These are phyloP conservation scores for Phytophthora uliginosa DNA, from an alignment of 352 stramenopile genomes.

Conservation along the genomic window DNA sequence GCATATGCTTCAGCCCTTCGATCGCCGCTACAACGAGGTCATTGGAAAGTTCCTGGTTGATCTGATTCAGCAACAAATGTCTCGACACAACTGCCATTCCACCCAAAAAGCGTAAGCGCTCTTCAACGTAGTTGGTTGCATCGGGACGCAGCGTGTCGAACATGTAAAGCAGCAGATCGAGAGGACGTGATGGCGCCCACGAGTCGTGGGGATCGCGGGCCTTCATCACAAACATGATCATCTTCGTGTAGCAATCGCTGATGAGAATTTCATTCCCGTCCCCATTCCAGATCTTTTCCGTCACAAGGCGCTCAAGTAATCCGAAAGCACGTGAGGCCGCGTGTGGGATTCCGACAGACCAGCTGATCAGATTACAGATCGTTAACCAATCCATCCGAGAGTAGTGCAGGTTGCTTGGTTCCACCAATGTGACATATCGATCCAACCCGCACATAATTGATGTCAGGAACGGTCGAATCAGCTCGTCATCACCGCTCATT, in stretches of 20 bases:
- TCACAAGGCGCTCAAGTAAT: constrained; percentile 72
- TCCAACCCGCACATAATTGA: constrained; percentile 65
- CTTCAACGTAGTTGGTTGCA: constrained; percentile 47
- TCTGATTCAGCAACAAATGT: constrained; percentile 47
- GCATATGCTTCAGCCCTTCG: constrained; percentile 67
- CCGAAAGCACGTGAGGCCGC: constrained; percentile 69
- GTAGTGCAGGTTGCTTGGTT: constrained; percentile 44
- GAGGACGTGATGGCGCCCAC: constrained; percentile 45
- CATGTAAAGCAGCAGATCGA: constrained; percentile 69
- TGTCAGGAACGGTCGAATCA: constrained; percentile 73
- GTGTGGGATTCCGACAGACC: constrained; percentile 51
- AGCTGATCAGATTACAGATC: constrained; percentile 71
- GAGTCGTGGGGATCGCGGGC: constrained; percentile 31
- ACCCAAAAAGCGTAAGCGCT: constrained; percentile 63
- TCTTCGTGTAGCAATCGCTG: constrained; percentile 73
- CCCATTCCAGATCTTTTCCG: constrained; percentile 60
- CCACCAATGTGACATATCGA: constrained; percentile 43
- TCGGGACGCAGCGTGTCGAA: constrained; percentile 53
- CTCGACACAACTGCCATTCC: constrained; percentile 66
- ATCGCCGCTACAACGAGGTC: constrained; percentile 56
- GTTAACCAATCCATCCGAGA: constrained; percentile 69
- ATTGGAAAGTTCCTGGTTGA: constrained; percentile 47
- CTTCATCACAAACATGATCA: constrained; percentile 71
- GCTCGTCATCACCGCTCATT: constrained; percentile 64
- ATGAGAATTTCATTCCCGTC: constrained; percentile 64